Conservation (phyloP, 2,329 filamentous ascomycete genomes). For the Zasmidium citrigriseum region DNA sequence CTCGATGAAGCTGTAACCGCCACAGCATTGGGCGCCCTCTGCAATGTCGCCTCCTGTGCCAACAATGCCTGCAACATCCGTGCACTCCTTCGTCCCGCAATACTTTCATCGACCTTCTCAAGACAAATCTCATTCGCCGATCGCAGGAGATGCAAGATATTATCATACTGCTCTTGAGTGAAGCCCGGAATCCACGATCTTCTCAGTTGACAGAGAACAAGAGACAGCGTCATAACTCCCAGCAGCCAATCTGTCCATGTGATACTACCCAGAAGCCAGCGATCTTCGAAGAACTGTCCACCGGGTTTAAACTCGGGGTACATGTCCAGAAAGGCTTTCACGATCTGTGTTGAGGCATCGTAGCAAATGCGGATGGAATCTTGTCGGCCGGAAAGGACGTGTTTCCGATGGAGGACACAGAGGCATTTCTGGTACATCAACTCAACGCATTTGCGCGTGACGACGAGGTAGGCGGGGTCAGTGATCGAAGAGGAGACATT, state of each 20-base stretch:
- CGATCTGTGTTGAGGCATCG: slow-evolving; percentile 24
- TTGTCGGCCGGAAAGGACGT: slow-evolving; percentile 8
- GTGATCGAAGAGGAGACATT: slow-evolving; percentile 42
- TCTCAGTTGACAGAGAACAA: slow-evolving; percentile 35
- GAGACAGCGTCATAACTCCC: slow-evolving; percentile 46
- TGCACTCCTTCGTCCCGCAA: slow-evolving; percentile 7
- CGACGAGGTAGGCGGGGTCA: slow-evolving; percentile 52
- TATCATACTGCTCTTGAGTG: neutral
- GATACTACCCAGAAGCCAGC: slow-evolving; percentile 45
- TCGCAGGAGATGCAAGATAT: slow-evolving; percentile 4
- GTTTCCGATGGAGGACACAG: slow-evolving; percentile 17
- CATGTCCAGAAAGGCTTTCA: slow-evolving; percentile 47
- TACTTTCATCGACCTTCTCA: slow-evolving; percentile 10
- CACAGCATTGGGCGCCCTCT: neutral
- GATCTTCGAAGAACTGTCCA: slow-evolving; percentile 40
- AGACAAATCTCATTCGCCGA: slow-evolving; percentile 3
- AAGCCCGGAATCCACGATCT: neutral
- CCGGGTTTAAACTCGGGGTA: slow-evolving; percentile 47
- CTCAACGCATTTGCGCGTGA: slow-evolving; percentile 40
- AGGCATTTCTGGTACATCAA: slow-evolving; percentile 27
- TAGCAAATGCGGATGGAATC: slow-evolving; percentile 24
- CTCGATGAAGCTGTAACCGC: neutral
- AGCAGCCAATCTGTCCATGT: slow-evolving; percentile 47
- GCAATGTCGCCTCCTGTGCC: neutral
- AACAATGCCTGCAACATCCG: slow-evolving; percentile 10